Percentiles rank a stretch among this genome's conserved stretches.
Conservation (phyloP, 176 grass and related monocot genomes). For the Oryza coarctata region DNA sequence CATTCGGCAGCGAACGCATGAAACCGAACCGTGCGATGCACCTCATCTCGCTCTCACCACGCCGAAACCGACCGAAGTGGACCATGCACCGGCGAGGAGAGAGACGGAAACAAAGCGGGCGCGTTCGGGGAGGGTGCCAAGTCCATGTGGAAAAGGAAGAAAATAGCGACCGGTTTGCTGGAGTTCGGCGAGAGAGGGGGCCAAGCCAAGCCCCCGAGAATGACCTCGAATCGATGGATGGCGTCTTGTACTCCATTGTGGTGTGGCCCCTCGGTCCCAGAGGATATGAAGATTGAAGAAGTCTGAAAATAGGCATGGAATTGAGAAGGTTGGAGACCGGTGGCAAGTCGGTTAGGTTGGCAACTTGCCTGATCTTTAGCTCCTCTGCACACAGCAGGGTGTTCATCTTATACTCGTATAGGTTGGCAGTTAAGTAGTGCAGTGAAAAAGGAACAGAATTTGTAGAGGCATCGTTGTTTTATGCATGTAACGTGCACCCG, state of each 20-base stretch:
- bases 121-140: background rate
- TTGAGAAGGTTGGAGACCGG: background rate
- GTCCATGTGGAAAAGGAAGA: constrained; percentile 16
- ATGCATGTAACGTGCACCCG: constrained; percentile 5
- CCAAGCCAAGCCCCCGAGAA: background rate
- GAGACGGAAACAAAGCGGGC: background rate
- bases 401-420: no score
- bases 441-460: background rate
- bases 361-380: background rate
- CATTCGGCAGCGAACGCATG: background rate
- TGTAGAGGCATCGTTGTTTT: background rate
- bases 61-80: constrained; percentile 22
- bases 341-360: background rate
- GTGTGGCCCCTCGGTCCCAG: background rate
- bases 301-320: background rate
- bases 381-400: background rate
- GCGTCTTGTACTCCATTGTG: background rate
- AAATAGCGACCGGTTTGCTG: constrained; percentile 13
- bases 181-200: constrained; percentile 16
- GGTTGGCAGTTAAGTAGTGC: background rate
- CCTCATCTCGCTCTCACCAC: background rate
- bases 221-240: background rate
- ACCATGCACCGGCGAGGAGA: background rate
- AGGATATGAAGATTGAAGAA: background rate
- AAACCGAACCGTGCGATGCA: background rate